Evolutionary conservation across 805 yeast species (phyloP), one percentile per base, ranked within the genome.

Genomic region (Myxozyma udenii): DNA sequence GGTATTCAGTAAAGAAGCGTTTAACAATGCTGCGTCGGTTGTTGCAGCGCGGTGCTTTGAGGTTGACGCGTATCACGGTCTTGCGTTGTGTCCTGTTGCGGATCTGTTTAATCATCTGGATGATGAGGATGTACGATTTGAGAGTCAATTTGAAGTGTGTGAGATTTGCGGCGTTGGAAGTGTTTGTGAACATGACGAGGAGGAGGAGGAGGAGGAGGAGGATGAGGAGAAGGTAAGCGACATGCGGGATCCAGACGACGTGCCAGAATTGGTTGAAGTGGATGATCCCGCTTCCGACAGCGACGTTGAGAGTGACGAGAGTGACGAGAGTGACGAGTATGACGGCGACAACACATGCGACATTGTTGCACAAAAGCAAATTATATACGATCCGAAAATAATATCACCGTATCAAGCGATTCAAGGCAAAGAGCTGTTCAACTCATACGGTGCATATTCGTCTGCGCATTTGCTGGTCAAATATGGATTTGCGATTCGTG

Each of bases 61-160:
- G 37, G 79, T 90, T 25, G 98, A 91, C 66, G 74, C 74, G 44
- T 89, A 68, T 64, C 87, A 84, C 61, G 85, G 81, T 28, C 73
- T 83, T 26, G 87, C 86, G 0, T 70, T 91, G 44, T 95, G 90
- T 22, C 96, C 97, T 0, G 87, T 89, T 14, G 97, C 96, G 0
- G 96, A 90, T 68, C 70, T 91, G 32, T 87, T 89, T 69, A 90
- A 90, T 60, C 96, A 89, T 64, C 75, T 69, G 12, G 80, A 67
- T 1, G 62, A 69, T 4, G 89, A 86, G 55, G 43, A 58, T 30
- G 88, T 83, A 7, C 84, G 82, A 67, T 87, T 88, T 63, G 85
- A 80, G 51, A 71, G 82, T 2, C 55, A 74, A 2, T 76, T 66
- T 37, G 77, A 76, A 24, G 85, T 79, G 2, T 80, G 85, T 62